Conservation (phyloP, 345 rosid species). For the Dovyalis caffra region DNA sequence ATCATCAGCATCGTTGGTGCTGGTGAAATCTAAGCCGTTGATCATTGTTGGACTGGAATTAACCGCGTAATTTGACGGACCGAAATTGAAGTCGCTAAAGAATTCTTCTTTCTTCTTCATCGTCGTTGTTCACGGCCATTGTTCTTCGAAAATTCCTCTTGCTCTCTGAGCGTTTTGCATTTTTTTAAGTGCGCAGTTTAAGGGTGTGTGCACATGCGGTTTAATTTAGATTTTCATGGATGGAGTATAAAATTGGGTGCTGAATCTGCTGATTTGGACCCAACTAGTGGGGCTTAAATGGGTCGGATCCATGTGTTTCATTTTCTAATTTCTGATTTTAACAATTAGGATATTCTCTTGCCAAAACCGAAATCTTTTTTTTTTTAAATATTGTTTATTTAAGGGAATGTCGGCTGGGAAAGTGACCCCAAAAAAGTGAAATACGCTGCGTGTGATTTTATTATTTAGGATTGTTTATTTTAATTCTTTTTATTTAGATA, state of each 20-base stretch:
- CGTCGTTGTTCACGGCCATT: conserved; percentile 34
- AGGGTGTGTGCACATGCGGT: background rate
- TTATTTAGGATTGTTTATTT: too few relatives aligned
- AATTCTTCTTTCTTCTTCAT: conserved; percentile 39
- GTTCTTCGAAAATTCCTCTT: background rate
- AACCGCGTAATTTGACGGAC: conserved; percentile 14
- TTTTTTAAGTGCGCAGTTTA: conserved; percentile 15
- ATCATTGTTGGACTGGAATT: conserved; percentile 3
- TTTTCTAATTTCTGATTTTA: too few relatives aligned
- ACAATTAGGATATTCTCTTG: too few relatives aligned
- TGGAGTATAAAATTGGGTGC: background rate
- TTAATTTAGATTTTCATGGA: background rate
- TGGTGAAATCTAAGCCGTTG: conserved; percentile 37
- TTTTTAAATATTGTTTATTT: too few relatives aligned
- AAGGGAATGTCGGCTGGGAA: too few relatives aligned
- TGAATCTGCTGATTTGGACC: background rate
- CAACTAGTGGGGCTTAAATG: background rate
- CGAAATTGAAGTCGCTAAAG: conserved; percentile 53
- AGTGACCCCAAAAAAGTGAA: too few relatives aligned
- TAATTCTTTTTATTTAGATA: too few relatives aligned
- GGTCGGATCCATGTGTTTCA: too few relatives aligned
- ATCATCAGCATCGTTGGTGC: conserved; percentile 30
- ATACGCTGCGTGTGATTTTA: too few relatives aligned
- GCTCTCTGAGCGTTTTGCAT: background rate
- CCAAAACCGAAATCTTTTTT: too few relatives aligned